These are phyloP conservation scores for Fraxinus ornus DNA, from an alignment of 305 asterid species.

Conservation along the genomic window DNA sequence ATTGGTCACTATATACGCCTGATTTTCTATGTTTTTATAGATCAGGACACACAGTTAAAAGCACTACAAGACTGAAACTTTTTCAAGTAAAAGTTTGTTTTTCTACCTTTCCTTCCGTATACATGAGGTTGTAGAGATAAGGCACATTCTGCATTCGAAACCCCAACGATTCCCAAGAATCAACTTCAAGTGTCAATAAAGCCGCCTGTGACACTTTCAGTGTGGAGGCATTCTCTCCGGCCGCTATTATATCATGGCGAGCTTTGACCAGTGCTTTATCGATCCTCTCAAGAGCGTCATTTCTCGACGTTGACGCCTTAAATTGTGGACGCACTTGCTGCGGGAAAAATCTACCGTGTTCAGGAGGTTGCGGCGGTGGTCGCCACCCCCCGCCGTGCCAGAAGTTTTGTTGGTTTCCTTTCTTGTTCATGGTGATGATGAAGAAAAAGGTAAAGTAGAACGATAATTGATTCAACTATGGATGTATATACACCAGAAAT, in stretches of 20 bases:
- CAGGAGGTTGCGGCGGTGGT: neutral
- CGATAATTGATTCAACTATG: neutral
- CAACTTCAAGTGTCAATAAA: slow-evolving; percentile 26
- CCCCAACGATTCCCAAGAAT: slow-evolving; percentile 48
- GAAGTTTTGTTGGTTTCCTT: neutral
- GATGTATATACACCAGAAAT: neutral
- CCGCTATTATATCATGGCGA: slow-evolving; percentile 28
- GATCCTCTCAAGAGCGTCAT: slow-evolving; percentile 18
- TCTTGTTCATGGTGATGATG: neutral
- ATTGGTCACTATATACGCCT: neutral
- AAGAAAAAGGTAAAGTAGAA: neutral
- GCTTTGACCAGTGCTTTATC: slow-evolving; percentile 33
- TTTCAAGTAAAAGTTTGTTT: neutral
- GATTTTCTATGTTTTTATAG: neutral
- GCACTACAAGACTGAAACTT: neutral
- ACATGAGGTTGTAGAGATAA: slow-evolving; percentile 35
- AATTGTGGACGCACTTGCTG: neutral
- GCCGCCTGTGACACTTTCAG: slow-evolving; percentile 48
- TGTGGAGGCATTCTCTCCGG: slow-evolving; percentile 34
- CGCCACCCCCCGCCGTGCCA: neutral
- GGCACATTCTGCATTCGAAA: slow-evolving; percentile 42
- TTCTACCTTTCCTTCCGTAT: slow-evolving; percentile 44
- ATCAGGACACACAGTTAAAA: neutral
- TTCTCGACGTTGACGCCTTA: neutral
- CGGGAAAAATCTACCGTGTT: neutral